These are phyloP conservation scores for Jatropha podagrica DNA, from an alignment of 441 rosid species.

Conservation along the genomic window DNA sequence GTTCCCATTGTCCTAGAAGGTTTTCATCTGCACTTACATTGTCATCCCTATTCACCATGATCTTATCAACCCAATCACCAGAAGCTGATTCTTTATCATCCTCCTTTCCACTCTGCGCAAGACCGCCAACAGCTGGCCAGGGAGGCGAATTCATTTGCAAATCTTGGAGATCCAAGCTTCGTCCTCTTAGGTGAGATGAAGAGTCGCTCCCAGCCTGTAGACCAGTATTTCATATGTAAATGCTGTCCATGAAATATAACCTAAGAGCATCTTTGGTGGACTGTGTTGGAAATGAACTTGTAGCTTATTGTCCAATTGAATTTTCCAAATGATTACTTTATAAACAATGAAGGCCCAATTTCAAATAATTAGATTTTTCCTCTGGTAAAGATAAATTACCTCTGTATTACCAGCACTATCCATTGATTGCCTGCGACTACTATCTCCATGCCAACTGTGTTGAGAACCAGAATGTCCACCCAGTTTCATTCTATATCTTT, in stretches of 20 bases:
- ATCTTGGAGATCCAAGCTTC: conserved; percentile 78
- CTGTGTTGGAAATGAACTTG: no score
- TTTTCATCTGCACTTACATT: conserved; percentile 30
- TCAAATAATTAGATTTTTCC: conserved; percentile 29
- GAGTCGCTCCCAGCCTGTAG: conserved; percentile 50
- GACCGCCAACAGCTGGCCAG: conserved; percentile 68
- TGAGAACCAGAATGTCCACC: conserved; percentile 46
- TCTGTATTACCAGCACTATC: conserved; percentile 35
- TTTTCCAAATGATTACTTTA: no score
- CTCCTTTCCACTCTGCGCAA: conserved; percentile 56
- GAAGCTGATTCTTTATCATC: conserved; percentile 55
- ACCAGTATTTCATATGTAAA: conserved; percentile 7
- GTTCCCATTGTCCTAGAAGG: conserved; percentile 34
- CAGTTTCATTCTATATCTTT: conserved; percentile 48
- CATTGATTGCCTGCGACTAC: conserved; percentile 33
- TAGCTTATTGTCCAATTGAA: not conserved
- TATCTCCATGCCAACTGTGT: conserved; percentile 42
- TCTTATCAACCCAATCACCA: conserved; percentile 64
- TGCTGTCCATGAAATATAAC: not conserved
- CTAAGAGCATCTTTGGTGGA: no score
- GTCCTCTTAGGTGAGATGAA: conserved; percentile 45
- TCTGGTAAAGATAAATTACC: conserved; percentile 33
- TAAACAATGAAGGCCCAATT: not conserved
- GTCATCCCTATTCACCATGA: conserved; percentile 47
- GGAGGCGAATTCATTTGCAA: conserved; percentile 71